Percentiles rank a stretch among this genome's conserved stretches.
Conservation (phyloP, 306 rosid species). For the Prosopis cineraria region DNA sequence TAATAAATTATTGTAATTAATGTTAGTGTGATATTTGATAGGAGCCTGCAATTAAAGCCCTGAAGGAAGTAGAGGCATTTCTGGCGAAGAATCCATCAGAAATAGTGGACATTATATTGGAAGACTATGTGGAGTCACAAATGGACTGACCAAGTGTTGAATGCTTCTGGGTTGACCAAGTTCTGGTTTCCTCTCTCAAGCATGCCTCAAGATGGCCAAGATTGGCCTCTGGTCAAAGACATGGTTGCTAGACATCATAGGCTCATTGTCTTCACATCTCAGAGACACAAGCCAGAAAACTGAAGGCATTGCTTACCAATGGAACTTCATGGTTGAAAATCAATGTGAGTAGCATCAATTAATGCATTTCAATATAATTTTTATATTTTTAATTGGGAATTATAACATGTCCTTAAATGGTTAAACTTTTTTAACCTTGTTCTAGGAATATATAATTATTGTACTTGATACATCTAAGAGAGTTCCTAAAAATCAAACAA, state of each 20-base stretch:
- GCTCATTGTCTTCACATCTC: constrained; percentile 44
- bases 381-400: too few relatives aligned
- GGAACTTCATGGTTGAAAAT: too few relatives aligned
- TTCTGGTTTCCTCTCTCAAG: constrained; percentile 46
- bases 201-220: too few relatives aligned
- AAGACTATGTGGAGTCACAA: constrained; percentile 44
- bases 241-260: constrained; percentile 42
- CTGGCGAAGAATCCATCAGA: constrained; percentile 45
- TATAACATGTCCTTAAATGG: too few relatives aligned
- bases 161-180: constrained; percentile 41
- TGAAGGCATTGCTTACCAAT: constrained; percentile 53
- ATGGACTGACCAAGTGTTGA: constrained; percentile 38
- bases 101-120: constrained; percentile 46
- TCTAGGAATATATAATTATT: too few relatives aligned
- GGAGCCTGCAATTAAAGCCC: constrained; percentile 42
- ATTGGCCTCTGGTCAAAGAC: constrained; percentile 46
- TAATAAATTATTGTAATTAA: neutral
- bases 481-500: too few relatives aligned
- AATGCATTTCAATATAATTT: too few relatives aligned
- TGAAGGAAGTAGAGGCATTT: constrained; percentile 43
- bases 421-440: too few relatives aligned
- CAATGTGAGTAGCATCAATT: too few relatives aligned
- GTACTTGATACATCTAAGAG: too few relatives aligned
- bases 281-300: constrained; percentile 38
- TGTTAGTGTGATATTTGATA: neutral